phyloP scores from a whole-genome alignment of 2,329 filamentous ascomycete species.

The Davidsoniella virescens region DNA sequence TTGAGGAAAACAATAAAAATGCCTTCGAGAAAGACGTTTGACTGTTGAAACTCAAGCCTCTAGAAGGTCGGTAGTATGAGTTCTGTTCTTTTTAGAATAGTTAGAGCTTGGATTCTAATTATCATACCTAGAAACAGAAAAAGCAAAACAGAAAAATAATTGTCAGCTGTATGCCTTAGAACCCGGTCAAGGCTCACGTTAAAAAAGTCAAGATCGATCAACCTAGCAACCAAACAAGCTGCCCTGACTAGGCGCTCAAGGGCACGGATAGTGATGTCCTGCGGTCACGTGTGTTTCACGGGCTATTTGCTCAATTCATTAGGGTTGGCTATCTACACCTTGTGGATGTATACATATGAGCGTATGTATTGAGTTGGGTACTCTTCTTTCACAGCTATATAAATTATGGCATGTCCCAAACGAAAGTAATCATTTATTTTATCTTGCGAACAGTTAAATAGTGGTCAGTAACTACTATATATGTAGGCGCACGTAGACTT shows the following conservation, averaged over 20 bases:
- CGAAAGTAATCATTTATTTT: too few relatives aligned
- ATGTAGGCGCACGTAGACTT: too few relatives aligned
- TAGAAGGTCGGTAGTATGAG: neutral
- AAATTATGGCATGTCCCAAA: too few relatives aligned
- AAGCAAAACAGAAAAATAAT: neutral
- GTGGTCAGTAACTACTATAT: too few relatives aligned
- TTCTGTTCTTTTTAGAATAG: neutral
- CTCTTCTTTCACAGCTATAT: too few relatives aligned
- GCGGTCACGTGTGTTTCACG: neutral
- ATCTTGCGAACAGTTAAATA: too few relatives aligned
- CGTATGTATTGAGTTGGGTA: too few relatives aligned
- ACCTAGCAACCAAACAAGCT: constrained; percentile 7
- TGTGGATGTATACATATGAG: too few relatives aligned
- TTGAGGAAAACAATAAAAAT: too few relatives aligned
- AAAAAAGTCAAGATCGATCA: constrained; percentile 5
- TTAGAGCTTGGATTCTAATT: neutral
- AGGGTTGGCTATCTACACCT: neutral
- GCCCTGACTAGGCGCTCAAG: neutral
- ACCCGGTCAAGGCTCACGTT: neutral
- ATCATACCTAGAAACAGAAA: neutral
- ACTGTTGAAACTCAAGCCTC: too few relatives aligned
- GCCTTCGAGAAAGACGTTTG: too few relatives aligned
- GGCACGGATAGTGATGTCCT: neutral
- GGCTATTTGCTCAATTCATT: neutral
- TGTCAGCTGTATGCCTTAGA: neutral